Evolutionary conservation across 164 flowering plant genomes (phyloP).

Genomic region (Hamamelis virginiana): DNA sequence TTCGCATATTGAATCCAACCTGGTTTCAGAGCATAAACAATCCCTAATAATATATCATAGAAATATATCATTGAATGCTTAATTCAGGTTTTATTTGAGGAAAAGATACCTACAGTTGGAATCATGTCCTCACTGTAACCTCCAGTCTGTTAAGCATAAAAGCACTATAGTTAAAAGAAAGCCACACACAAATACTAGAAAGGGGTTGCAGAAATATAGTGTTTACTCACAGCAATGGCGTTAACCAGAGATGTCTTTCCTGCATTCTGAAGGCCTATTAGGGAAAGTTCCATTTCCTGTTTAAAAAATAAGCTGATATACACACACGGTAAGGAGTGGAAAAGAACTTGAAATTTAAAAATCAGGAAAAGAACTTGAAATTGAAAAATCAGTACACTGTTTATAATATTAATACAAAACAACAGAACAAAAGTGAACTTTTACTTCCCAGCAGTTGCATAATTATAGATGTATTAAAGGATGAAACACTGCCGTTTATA

Average conservation of each 20-base stretch:
- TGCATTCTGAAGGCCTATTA: conserved; percentile 91
- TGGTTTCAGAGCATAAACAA: conserved; percentile 17
- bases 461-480: not conserved
- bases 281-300: conserved; percentile 97
- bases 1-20: conserved; percentile 95
- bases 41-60: conserved; percentile 1
- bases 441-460: not conserved
- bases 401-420: not conserved
- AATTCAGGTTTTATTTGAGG: conserved; percentile 1
- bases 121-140: conserved; percentile 94
- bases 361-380: not conserved
- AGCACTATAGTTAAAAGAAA: conserved; percentile 11
- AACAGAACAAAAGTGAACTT: not conserved
- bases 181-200: not conserved
- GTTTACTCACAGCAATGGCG: conserved; percentile 73
- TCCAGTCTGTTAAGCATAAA: conserved; percentile 62
- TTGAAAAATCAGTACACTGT: too few relatives aligned
- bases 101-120: conserved; percentile 76
- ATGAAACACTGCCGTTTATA: not conserved
- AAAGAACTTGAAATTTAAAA: not conserved
- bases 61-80: not conserved
- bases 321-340: not conserved
- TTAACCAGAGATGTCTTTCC: conserved; percentile 95
- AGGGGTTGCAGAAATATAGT: not conserved
- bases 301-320: conserved; percentile 76